Evolutionary conservation across 2,329 filamentous ascomycete genomes (phyloP), one percentile per base, ranked within the genome.

Genomic region (Fusarium coicis): DNA sequence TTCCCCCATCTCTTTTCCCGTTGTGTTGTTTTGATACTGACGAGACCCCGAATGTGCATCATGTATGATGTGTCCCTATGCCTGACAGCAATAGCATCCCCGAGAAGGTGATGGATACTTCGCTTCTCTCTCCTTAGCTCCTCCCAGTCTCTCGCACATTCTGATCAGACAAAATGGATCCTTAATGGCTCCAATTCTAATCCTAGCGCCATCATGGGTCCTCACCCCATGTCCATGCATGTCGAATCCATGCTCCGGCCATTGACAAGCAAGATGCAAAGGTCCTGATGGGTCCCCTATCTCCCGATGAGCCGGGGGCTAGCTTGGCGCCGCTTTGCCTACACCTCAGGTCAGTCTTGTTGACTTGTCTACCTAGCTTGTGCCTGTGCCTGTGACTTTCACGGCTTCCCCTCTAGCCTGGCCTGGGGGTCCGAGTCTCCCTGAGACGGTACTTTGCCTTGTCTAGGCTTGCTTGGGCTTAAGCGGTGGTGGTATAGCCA

Each of bases 251-350:
- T 73, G 57, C 50, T 36, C 62, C n/a, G 42, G 39, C 54, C 50
- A 57, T 57, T 56, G 26, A 42, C 47, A 55, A 55, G 50, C 19
- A 23, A 59, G 46, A 39, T 47, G 44, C 37, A 44, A 68, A 43
- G 49, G 28, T 34, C 39, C 44, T 64, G 39, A 64, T 69, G 65
- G 66, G 37, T 50, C 47, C 44, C 44, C 55, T 61, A 46, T 64
- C 58, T 62, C 72, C 72, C 68, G 74, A 75, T 73, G 74, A 63
- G 67, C 74, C 68, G 67, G 70, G 66, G 65, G 39, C 59, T 60
- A 69, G 59, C 62, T 76, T 72, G 74, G 74, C 72, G 65, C 54
- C 43, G 39, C 50, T 40, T 40, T 40, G 34, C 34, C 50, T 63
- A 23, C 42, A 49, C 40, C 50, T 72, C 67, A 64, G 66, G 66